Percentiles rank a stretch among this genome's conserved stretches.
phyloP scores from a whole-genome alignment of 768 basidiomycete genomes.

The Mycena latifolia region DNA sequence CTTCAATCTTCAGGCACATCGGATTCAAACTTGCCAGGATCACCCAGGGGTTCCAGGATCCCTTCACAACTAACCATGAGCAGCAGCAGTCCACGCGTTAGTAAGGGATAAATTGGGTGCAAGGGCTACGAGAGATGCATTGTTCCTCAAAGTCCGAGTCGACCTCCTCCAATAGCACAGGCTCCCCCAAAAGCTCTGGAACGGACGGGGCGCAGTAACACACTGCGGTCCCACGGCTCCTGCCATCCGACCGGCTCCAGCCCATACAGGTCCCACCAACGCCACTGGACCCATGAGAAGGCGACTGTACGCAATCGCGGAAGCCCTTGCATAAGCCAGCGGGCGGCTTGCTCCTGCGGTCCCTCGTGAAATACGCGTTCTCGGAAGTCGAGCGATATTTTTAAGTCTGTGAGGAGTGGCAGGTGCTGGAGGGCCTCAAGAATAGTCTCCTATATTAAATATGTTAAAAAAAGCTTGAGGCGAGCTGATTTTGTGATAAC shows the following conservation, averaged over 20 bases:
- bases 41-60: too few relatives aligned
- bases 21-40: too few relatives aligned
- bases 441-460: background rate
- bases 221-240: constrained; percentile 3
- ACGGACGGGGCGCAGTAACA: constrained; percentile 2
- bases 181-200: too few relatives aligned
- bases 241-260: constrained; percentile 1
- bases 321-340: constrained; percentile 3
- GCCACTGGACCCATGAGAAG: constrained; percentile 1
- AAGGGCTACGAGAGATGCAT: too few relatives aligned
- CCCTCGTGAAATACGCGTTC: background rate
- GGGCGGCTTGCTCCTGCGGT: background rate
- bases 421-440: background rate
- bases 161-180: too few relatives aligned
- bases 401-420: constrained; percentile 1
- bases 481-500: background rate
- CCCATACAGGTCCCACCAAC: background rate
- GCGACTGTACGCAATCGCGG: background rate
- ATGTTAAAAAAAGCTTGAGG: background rate
- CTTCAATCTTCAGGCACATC: too few relatives aligned
- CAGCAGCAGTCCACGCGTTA: too few relatives aligned
- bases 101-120: too few relatives aligned
- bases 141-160: too few relatives aligned
- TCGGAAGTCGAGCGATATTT: background rate
- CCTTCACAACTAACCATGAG: too few relatives aligned